These are phyloP conservation scores for Hypoxylon sp. DNA, from an alignment of 2,329 filamentous ascomycete genomes.

Conservation along the genomic window DNA sequence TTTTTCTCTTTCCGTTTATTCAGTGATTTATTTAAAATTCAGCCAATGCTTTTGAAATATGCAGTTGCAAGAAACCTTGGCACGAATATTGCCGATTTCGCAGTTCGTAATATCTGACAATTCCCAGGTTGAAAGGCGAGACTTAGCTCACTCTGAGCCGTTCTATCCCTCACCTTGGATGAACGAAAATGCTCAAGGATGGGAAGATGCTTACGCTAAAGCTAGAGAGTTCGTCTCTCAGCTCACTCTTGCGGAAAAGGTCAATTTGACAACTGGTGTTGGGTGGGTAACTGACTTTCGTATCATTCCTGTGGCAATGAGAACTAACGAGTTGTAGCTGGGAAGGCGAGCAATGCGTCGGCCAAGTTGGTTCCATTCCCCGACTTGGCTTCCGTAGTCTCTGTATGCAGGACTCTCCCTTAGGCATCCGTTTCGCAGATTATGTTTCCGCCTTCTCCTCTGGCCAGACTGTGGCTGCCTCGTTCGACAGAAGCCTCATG, in stretches of 20 bases:
- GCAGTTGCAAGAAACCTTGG: slow-evolving; percentile 20
- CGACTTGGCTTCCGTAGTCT: slow-evolving; percentile 78
- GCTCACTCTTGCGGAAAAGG: slow-evolving; percentile 88
- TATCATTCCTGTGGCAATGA: background rate
- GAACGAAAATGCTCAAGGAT: slow-evolving; percentile 77
- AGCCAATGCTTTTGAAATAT: slow-evolving; percentile 20
- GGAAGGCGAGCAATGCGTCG: slow-evolving; percentile 81
- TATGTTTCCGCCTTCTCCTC: slow-evolving; percentile 86
- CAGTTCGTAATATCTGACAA: slow-evolving; percentile 44
- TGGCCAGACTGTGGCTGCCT: slow-evolving; percentile 84
- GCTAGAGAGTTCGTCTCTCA: slow-evolving; percentile 86
- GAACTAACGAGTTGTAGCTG: slow-evolving; percentile 62
- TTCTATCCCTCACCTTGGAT: slow-evolving; percentile 91
- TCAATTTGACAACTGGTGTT: slow-evolving; percentile 93
- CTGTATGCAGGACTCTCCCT: slow-evolving; percentile 89
- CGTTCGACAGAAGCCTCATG: slow-evolving; percentile 82
- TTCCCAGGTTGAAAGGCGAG: slow-evolving; percentile 45
- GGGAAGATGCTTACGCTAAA: slow-evolving; percentile 81
- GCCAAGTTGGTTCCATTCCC: slow-evolving; percentile 79
- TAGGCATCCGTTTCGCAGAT: slow-evolving; percentile 83
- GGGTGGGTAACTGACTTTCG: slow-evolving; percentile 69
- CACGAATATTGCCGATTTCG: slow-evolving; percentile 22
- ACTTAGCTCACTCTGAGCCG: slow-evolving; percentile 51
- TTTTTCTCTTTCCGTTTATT: background rate
- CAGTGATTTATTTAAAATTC: background rate